A percentile compares a stretch with the other conserved stretches of the same genome.
Conservation (phyloP, 441 rosid genomes). For the Metrosideros polymorpha region DNA sequence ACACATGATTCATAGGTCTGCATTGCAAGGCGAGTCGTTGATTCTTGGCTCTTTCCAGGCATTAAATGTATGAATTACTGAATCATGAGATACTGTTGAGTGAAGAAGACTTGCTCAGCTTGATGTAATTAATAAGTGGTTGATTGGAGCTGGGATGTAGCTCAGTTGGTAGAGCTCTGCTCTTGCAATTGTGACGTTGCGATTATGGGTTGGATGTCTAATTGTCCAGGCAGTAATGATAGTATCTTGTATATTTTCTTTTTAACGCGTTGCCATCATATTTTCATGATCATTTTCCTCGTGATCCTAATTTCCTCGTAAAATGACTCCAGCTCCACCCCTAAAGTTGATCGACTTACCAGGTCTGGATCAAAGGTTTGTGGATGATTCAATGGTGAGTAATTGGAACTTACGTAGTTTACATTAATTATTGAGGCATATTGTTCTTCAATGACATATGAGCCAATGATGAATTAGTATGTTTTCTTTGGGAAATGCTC, state of each 20-base stretch:
- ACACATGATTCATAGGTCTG: neutral
- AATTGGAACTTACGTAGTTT: neutral
- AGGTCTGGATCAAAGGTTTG: slow-evolving; percentile 87
- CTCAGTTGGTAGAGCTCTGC: neutral
- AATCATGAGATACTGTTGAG: neutral
- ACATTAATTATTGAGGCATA: neutral
- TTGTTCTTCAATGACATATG: neutral
- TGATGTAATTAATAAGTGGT: neutral
- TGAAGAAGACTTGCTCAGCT: neutral
- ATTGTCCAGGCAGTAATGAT: neutral
- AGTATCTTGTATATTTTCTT: neutral
- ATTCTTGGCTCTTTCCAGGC: neutral
- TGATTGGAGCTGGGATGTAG: neutral
- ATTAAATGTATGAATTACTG: neutral
- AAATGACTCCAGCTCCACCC: slow-evolving; percentile 63
- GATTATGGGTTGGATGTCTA: neutral
- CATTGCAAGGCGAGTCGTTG: neutral
- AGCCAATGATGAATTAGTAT: neutral
- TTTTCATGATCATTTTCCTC: neutral
- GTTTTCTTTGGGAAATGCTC: neutral
- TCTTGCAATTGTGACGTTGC: neutral
- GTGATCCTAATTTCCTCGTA: neutral
- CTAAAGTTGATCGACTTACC: slow-evolving; percentile 85
- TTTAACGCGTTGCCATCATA: neutral
- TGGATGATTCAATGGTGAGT: slow-evolving; percentile 80